Evolutionary conservation across 2,329 filamentous ascomycete species (phyloP).

Genomic region (Hymenoscyphus occultus): DNA sequence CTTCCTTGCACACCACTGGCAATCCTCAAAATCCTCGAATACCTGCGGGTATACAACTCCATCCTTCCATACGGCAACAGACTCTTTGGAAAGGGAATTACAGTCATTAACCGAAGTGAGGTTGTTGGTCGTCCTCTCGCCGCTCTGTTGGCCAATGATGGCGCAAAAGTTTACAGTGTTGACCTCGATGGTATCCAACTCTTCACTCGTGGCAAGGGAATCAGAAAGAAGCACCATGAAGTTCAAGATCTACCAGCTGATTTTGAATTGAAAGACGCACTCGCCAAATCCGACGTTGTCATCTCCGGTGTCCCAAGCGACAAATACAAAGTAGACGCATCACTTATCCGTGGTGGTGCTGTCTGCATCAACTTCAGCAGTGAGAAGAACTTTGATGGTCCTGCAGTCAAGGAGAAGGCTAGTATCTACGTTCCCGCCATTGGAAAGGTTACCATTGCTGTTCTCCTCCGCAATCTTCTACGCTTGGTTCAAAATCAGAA

Average conservation of each 20-base stretch:
- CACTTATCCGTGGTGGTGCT: constrained; percentile 80
- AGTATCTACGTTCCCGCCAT: constrained; percentile 96
- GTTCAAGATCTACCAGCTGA: constrained; percentile 73
- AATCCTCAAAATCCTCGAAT: constrained; percentile 94
- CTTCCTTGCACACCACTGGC: constrained; percentile 94
- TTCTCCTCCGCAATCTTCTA: constrained; percentile 83
- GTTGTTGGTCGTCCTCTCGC: constrained; percentile 92
- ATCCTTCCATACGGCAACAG: constrained; percentile 91
- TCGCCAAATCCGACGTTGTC: constrained; percentile 88
- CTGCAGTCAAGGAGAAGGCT: constrained; percentile 89
- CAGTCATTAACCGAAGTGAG: constrained; percentile 93
- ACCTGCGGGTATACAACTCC: constrained; percentile 93
- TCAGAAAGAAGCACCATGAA: constrained; percentile 82
- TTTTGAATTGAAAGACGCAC: constrained; percentile 75
- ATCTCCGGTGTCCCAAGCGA: constrained; percentile 90
- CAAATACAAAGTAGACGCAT: constrained; percentile 82
- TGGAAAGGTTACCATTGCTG: constrained; percentile 94
- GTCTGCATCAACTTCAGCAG: constrained; percentile 99
- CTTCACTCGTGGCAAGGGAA: constrained; percentile 85
- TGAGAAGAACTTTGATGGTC: constrained; percentile 84
- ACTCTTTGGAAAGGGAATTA: constrained; percentile 89
- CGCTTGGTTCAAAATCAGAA: constrained; percentile 18
- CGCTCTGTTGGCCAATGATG: constrained; percentile 91
- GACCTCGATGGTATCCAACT: constrained; percentile 89
- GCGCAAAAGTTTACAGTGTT: constrained; percentile 91